Conservation (phyloP, 805 yeast species). For the Wickerhamiella sorbophila region DNA sequence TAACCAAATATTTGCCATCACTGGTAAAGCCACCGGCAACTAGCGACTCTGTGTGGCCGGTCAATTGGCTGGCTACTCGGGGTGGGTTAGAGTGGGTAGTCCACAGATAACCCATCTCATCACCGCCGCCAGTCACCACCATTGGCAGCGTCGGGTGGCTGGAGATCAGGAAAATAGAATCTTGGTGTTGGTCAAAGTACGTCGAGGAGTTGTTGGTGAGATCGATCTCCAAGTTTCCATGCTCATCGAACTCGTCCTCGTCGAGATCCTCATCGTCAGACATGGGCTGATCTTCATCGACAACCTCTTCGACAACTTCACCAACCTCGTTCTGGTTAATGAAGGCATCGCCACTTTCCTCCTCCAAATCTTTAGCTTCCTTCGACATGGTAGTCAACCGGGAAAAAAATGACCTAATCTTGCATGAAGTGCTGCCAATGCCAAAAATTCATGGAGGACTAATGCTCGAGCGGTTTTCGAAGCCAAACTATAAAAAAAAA, state of each 20-base stretch:
- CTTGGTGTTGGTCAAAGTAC: conserved; percentile 81
- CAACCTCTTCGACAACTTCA: conserved; percentile 29
- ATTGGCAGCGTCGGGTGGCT: conserved; percentile 71
- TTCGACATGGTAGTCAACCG: neutral
- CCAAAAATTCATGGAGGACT: no score
- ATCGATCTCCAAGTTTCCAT: conserved; percentile 58
- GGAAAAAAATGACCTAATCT: neutral
- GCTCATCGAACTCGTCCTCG: conserved; percentile 30
- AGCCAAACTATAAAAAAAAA: no score
- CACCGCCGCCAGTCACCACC: conserved; percentile 93
- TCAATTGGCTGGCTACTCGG: conserved; percentile 56
- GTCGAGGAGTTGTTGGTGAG: conserved; percentile 78
- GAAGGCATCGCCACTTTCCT: conserved; percentile 5
- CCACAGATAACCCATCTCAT: conserved; percentile 80
- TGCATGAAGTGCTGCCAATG: neutral
- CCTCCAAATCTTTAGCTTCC: neutral
- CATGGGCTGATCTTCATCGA: conserved; percentile 22
- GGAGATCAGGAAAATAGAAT: conserved; percentile 71
- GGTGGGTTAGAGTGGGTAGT: conserved; percentile 70
- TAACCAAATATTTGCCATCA: conserved; percentile 67
- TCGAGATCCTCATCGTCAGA: conserved; percentile 23
- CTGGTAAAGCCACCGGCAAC: conserved; percentile 68
- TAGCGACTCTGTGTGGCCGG: conserved; percentile 80
- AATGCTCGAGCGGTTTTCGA: no score
- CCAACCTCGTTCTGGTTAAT: conserved; percentile 19